Evolutionary conservation across 441 rosid genomes (phyloP).

Genomic region (Rhodomyrtus psidioides): DNA sequence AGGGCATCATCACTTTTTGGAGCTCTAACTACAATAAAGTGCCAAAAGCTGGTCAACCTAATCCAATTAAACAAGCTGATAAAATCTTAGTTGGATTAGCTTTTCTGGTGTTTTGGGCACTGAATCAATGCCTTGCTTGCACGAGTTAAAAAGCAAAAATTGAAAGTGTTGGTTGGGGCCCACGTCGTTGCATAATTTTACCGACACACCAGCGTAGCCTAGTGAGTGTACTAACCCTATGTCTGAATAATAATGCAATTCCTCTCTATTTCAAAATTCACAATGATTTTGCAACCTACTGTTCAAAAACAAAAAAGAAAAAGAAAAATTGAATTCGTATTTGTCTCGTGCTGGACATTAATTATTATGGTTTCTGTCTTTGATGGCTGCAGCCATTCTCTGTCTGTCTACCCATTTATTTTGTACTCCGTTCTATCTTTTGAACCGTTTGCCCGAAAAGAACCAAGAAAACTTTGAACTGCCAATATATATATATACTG

Average conservation of each 20-base stretch:
- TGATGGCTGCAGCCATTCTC: no score
- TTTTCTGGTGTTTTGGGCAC: background rate
- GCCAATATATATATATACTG: background rate
- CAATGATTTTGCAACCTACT: background rate
- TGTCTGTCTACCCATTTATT: background rate
- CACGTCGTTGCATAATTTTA: background rate
- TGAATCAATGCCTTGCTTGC: background rate
- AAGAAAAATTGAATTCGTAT: no score
- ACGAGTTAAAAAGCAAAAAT: background rate
- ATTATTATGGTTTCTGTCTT: background rate
- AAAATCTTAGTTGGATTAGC: background rate
- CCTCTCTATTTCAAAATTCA: background rate
- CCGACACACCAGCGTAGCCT: background rate
- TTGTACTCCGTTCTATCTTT: background rate
- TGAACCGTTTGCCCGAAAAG: background rate
- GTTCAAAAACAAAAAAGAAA: no score
- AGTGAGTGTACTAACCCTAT: background rate
- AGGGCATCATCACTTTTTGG: background rate
- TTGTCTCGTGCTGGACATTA: background rate
- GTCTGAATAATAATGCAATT: background rate
- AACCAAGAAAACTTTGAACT: background rate
- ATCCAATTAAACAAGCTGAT: background rate
- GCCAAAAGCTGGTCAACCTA: background rate
- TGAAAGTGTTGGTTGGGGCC: background rate
- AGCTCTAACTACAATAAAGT: background rate